Percentiles rank a stretch among this genome's conserved stretches.
phyloP scores from a whole-genome alignment of 108 stramenopile genomes.

The Poteriospumella lacustris region DNA sequence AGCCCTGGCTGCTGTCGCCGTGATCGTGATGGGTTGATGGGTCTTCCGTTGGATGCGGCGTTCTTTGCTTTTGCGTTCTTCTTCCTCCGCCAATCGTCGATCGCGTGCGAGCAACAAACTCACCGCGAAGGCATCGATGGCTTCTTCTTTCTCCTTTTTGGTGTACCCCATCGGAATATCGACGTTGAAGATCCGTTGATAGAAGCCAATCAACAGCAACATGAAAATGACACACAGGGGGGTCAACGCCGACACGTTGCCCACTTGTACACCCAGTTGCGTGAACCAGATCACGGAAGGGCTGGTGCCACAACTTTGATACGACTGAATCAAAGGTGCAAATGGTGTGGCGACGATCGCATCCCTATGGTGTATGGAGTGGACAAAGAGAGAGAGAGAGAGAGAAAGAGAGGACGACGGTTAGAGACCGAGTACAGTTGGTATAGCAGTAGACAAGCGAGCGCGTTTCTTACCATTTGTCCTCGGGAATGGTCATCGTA shows the following conservation, averaged over 20 bases:
- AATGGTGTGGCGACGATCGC: too few species aligned
- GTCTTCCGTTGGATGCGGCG: too few species aligned
- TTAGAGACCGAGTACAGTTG: too few species aligned
- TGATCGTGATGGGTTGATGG: too few species aligned
- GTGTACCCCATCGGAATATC: neutral
- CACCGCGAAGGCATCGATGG: neutral
- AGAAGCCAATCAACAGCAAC: neutral
- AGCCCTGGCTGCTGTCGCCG: too few species aligned
- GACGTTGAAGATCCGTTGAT: neutral
- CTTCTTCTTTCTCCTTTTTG: neutral
- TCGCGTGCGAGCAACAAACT: too few species aligned
- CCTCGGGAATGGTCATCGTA: neutral
- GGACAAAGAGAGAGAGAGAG: too few species aligned
- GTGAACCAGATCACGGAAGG: neutral
- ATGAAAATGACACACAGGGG: neutral
- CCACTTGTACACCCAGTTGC: neutral
- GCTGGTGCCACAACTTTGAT: neutral
- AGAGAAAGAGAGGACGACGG: too few species aligned
- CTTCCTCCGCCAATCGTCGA: too few species aligned
- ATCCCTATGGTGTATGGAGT: too few species aligned
- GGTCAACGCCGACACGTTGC: neutral
- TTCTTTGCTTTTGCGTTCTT: too few species aligned
- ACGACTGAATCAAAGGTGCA: neutral
- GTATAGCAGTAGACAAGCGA: neutral
- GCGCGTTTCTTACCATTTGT: neutral